A percentile compares a stretch with the other conserved stretches of the same genome.
phyloP scores from a whole-genome alignment of 2,329 filamentous ascomycete species.

The Endoconidiophora polonica region DNA sequence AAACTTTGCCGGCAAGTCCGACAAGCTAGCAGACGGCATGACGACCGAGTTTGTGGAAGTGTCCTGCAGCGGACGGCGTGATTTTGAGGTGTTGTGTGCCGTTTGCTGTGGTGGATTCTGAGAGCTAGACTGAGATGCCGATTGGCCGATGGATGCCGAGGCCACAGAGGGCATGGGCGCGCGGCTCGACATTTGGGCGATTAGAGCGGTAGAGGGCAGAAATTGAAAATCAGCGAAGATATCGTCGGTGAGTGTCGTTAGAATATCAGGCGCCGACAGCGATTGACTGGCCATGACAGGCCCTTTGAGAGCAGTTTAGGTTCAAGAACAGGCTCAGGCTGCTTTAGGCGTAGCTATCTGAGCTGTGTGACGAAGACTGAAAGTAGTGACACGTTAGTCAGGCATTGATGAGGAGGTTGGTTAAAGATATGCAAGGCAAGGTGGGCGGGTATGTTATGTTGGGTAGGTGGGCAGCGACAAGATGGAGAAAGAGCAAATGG shows the following conservation, averaged over 20 bases:
- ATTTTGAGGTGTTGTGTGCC: conserved; percentile 1
- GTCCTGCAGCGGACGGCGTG: conserved; percentile 9
- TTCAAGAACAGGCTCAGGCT: background rate
- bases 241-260: conserved; percentile 37
- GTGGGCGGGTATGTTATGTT: background rate
- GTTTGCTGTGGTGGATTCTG: conserved; percentile 1
- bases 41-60: conserved; percentile 9
- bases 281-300: conserved; percentile 7
- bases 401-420: conserved; percentile 6
- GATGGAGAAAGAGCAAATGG: background rate
- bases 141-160: background rate
- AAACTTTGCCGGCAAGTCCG: background rate
- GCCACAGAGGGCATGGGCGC: conserved; percentile 36
- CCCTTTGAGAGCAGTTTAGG: background rate
- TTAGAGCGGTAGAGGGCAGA: conserved; percentile 4
- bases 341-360: background rate
- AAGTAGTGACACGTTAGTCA: conserved; percentile 8
- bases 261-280: conserved; percentile 17
- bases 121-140: background rate
- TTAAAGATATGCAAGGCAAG: background rate
- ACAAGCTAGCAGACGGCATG: conserved; percentile 2
- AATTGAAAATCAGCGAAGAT: conserved; percentile 23
- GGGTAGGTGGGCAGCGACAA: background rate
- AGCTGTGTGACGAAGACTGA: conserved; percentile 10
- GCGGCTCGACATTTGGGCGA: conserved; percentile 34